A percentile compares a stretch with the other conserved stretches of the same genome.
Conservation (phyloP, 2,329 filamentous ascomycete genomes). For the Colletotrichum tamarilloi region DNA sequence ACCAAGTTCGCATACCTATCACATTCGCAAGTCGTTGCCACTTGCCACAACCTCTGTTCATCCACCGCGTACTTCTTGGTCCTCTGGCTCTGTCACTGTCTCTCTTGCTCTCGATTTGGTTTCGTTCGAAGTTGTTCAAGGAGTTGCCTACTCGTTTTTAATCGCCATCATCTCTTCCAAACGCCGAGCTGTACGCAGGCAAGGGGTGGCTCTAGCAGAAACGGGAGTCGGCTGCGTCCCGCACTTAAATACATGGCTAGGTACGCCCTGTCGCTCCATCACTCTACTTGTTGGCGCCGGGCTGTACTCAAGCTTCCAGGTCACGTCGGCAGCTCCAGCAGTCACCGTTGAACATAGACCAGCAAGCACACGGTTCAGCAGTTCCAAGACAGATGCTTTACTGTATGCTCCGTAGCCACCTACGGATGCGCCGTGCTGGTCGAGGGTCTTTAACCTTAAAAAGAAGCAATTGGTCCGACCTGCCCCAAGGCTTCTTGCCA, state of each 20-base stretch:
- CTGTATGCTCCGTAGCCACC: not conserved
- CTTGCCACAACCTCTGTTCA: not conserved
- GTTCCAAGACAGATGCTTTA: conserved; percentile 2
- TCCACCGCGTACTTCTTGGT: not conserved
- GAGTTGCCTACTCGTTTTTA: not conserved
- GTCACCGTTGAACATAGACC: conserved; percentile 10
- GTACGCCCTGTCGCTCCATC: not conserved
- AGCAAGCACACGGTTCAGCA: conserved; percentile 27
- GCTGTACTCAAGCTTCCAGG: not conserved
- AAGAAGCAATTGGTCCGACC: not conserved
- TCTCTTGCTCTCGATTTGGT: not conserved
- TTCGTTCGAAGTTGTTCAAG: not conserved
- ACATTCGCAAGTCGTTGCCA: not conserved
- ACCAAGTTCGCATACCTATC: not conserved
- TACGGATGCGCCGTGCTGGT: not conserved
- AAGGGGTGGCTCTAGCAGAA: conserved; percentile 1
- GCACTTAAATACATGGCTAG: conserved; percentile 11
- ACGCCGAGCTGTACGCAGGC: no score
- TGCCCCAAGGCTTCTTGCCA: not conserved
- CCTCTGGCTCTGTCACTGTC: not conserved
- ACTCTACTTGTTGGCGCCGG: not conserved
- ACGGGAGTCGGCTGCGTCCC: conserved; percentile 24
- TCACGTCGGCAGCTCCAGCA: not conserved
- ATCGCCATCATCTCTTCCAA: not conserved
- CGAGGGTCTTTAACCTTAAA: conserved; percentile 10